phyloP scores from a whole-genome alignment of 495 filamentous ascomycete genomes.

The Aspergillus bertholletiae region DNA sequence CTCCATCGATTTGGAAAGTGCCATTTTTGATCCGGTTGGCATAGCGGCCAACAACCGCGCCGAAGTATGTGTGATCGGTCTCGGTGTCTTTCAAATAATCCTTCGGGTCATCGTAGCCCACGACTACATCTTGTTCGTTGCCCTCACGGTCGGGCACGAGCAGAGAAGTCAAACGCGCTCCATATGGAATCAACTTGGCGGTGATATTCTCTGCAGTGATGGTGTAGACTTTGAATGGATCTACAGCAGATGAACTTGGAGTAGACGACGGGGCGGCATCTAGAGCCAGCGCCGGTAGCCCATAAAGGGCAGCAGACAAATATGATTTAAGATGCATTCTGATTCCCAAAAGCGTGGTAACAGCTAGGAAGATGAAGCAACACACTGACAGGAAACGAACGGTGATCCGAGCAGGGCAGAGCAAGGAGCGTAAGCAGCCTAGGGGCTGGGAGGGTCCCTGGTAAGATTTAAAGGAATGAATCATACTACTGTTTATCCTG shows the following conservation, averaged over 20 bases:
- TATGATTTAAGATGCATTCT: conserved; percentile 42
- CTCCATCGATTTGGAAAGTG: conserved; percentile 68
- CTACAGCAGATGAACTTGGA: conserved; percentile 16
- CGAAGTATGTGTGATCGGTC: conserved; percentile 68
- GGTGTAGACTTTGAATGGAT: conserved; percentile 60
- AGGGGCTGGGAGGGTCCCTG: conserved; percentile 16
- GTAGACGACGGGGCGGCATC: conserved; percentile 13
- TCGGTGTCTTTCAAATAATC: conserved; percentile 66
- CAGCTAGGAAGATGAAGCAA: conserved; percentile 29
- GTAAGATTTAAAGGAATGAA: conserved; percentile 9
- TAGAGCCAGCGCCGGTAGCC: conserved; percentile 30
- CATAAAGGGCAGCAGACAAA: conserved; percentile 32
- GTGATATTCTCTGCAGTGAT: conserved; percentile 70
- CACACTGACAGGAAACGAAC: conserved; percentile 26
- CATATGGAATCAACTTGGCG: conserved; percentile 73
- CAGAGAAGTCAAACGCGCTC: conserved; percentile 71
- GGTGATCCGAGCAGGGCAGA: conserved; percentile 33
- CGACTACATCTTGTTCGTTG: conserved; percentile 61
- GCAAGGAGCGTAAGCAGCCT: conserved; percentile 26
- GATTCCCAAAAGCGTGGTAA: conserved; percentile 27
- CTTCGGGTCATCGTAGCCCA: conserved; percentile 75
- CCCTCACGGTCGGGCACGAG: conserved; percentile 70
- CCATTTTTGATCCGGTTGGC: conserved; percentile 87
- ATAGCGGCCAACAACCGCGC: conserved; percentile 74
- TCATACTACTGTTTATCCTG: conserved; percentile 15